Conservation (phyloP, 164 flowering plant species). For the Cinnamomum micranthum region DNA sequence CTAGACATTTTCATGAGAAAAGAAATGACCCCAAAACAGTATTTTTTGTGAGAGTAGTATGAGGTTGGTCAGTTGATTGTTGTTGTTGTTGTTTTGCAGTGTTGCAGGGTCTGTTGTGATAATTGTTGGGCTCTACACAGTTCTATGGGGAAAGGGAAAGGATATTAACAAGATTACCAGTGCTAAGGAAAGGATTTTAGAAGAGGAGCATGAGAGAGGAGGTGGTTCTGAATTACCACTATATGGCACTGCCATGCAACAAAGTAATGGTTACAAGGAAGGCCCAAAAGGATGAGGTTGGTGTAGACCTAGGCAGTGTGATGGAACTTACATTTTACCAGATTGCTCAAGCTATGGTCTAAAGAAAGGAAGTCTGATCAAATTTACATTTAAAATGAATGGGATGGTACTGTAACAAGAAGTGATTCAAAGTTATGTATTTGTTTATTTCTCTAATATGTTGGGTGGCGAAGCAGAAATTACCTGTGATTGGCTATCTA, state of each 20-base stretch:
- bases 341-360: slow-evolving; percentile 10
- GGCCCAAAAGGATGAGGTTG: background rate
- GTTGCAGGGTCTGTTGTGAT: slow-evolving; percentile 58
- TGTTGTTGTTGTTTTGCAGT: slow-evolving; percentile 30
- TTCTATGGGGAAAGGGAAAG: slow-evolving; percentile 75
- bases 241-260: slow-evolving; percentile 3
- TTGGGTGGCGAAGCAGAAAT: too few relatives aligned
- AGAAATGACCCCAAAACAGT: background rate
- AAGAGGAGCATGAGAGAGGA: slow-evolving; percentile 9
- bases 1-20: background rate
- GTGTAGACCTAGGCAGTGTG: background rate
- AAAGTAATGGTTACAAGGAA: background rate
- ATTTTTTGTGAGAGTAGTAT: background rate
- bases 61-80: background rate
- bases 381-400: too few relatives aligned
- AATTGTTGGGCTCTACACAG: slow-evolving; percentile 71
- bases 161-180: slow-evolving; percentile 24
- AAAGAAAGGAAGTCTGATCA: background rate
- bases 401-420: too few relatives aligned
- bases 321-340: too few relatives aligned
- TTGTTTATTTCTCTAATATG: too few relatives aligned
- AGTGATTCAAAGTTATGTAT: too few relatives aligned
- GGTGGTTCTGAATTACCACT: slow-evolving; percentile 14
- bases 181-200: background rate
- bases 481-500: too few relatives aligned